Evolutionary conservation across 257 asterid species (phyloP).

Genomic region (Ligustrum vulgare): DNA sequence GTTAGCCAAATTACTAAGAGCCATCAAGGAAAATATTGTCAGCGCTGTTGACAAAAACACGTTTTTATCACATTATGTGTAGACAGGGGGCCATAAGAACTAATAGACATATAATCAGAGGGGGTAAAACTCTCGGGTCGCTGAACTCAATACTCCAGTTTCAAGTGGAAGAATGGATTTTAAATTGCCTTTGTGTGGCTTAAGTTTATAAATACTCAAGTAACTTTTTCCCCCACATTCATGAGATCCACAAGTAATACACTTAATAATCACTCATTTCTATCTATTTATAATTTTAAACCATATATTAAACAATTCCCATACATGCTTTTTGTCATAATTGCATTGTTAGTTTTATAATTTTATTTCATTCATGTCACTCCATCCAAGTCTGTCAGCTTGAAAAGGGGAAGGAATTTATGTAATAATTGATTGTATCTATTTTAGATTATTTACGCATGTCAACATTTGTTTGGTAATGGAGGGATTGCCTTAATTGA

Average conservation of each 20-base stretch:
- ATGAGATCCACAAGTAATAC: too few relatives aligned
- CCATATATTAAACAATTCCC: too few relatives aligned
- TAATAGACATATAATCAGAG: neutral
- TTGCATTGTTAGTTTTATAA: neutral
- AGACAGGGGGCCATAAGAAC: neutral
- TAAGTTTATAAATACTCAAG: too few relatives aligned
- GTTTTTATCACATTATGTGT: neutral
- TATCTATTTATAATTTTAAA: too few relatives aligned
- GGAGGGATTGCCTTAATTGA: neutral
- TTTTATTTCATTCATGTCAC: neutral
- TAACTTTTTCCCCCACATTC: too few relatives aligned
- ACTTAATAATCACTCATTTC: too few relatives aligned
- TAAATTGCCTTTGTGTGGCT: neutral
- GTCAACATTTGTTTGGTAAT: neutral
- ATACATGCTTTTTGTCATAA: neutral
- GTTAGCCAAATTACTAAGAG: neutral
- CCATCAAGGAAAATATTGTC: neutral
- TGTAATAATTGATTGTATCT: neutral
- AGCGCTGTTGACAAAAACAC: neutral
- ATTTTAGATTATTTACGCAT: neutral
- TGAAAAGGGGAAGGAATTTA: neutral
- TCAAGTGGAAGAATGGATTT: neutral
- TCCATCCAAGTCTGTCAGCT: neutral
- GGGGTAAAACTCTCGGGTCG: neutral
- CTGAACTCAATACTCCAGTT: neutral